These are phyloP conservation scores for Rhizopogon salebrosus DNA, from an alignment of 768 basidiomycete species.

Conservation along the genomic window DNA sequence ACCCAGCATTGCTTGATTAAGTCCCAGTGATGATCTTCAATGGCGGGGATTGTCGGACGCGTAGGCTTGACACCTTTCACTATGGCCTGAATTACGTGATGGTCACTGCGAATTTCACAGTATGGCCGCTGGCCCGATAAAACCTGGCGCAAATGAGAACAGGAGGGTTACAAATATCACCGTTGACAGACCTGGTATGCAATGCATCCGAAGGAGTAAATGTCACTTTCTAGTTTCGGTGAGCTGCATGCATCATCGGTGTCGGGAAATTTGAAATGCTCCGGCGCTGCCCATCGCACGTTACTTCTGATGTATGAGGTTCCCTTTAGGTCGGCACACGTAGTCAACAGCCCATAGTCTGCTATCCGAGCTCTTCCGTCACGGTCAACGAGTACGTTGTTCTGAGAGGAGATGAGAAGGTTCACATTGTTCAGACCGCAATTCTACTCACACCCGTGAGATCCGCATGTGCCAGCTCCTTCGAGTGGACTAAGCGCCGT, in stretches of 20 bases:
- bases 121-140: constrained; percentile 12
- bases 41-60: background rate
- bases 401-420: no score
- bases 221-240: no score
- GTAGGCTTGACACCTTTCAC: background rate
- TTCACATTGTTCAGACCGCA: background rate
- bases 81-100: constrained; percentile 1
- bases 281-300: constrained; percentile 40
- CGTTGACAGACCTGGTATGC: no score
- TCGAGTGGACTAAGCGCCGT: background rate
- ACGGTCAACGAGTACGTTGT: constrained; percentile 34
- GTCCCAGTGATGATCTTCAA: background rate
- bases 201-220: no score
- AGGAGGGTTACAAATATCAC: no score
- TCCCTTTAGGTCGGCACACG: constrained; percentile 1
- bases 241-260: background rate
- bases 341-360: constrained; percentile 37
- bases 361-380: constrained; percentile 32
- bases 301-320: constrained; percentile 35
- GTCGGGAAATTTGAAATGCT: constrained; percentile 28
- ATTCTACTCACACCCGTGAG: background rate
- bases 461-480: background rate
- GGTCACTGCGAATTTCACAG: constrained; percentile 8
- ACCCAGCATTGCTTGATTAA: no score
- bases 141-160: background rate